Percentiles rank a stretch among this genome's conserved stretches.
These are phyloP conservation scores for Eucalyptus caleyi DNA, from an alignment of 345 rosid species.

Conservation along the genomic window DNA sequence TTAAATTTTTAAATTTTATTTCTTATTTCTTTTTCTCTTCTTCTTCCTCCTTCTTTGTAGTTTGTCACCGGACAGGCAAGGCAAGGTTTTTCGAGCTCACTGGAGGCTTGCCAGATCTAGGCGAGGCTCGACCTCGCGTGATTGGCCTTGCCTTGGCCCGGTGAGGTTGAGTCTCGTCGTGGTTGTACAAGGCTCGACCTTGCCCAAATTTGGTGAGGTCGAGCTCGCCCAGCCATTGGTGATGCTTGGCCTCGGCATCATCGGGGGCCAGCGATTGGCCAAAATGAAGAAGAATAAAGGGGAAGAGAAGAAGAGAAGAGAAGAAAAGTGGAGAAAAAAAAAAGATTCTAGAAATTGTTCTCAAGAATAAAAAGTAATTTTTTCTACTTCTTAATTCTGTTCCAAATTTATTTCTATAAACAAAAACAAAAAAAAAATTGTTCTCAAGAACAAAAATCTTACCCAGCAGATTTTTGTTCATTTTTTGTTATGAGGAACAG, in stretches of 20 bases:
- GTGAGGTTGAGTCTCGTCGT: fast-evolving
- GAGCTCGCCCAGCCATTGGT: fast-evolving
- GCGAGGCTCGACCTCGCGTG: fast-evolving
- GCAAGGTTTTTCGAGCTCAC: no score
- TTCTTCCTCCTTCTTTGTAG: no score
- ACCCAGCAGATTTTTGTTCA: fast-evolving
- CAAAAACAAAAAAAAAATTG: no score
- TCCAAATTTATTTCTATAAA: fast-evolving
- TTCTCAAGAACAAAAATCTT: fast-evolving
- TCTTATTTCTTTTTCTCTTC: no score
- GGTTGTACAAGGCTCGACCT: no score
- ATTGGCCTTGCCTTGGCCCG: no score
- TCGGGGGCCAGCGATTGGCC: fast-evolving
- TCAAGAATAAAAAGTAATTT: fast-evolving
- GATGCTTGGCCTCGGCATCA: fast-evolving
- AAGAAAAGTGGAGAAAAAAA: no score
- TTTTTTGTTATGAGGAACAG: fast-evolving
- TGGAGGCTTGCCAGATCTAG: no score
- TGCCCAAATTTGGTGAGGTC: fast-evolving
- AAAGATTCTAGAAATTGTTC: no score
- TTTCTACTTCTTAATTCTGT: fast-evolving
- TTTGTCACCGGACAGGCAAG: fast-evolving
- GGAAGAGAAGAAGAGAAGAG: no score
- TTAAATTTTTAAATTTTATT: no score
- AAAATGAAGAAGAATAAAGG: no score